A percentile compares a stretch with the other conserved stretches of the same genome.
phyloP scores from a whole-genome alignment of 2,329 filamentous ascomycete species.

The Beauveria australis region DNA sequence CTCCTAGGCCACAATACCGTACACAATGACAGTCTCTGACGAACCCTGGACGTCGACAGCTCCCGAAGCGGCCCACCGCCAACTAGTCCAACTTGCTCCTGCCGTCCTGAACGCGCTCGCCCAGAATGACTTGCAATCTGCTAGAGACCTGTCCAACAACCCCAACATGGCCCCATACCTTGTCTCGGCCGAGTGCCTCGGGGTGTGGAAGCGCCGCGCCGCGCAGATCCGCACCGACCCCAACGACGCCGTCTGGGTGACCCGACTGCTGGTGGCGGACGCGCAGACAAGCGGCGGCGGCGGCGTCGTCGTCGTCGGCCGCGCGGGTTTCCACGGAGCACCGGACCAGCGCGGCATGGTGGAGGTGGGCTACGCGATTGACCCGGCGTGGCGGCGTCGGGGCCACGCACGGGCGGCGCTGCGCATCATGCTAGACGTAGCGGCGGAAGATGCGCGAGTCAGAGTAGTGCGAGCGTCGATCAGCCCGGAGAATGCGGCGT shows the following conservation, averaged over 20 bases:
- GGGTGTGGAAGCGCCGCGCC: conserved; percentile 2
- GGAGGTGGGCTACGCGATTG: conserved; percentile 6
- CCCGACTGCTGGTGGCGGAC: conserved; percentile 5
- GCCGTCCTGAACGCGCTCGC: neutral
- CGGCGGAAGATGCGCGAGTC: neutral
- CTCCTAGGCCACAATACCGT: too few species aligned
- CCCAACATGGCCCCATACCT: neutral
- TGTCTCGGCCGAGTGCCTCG: neutral
- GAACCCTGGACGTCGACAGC: neutral
- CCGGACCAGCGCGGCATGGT: conserved; percentile 8
- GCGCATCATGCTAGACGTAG: neutral
- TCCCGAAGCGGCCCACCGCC: neutral
- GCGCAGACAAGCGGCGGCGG: neutral
- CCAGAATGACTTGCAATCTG: neutral
- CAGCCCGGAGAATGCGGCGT: neutral
- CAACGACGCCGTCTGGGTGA: conserved; percentile 1
- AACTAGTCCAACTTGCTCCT: neutral
- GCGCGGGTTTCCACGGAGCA: conserved; percentile 8
- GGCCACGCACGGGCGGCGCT: conserved; percentile 8
- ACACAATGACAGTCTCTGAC: neutral
- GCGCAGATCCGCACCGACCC: neutral
- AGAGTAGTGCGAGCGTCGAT: conserved; percentile 4
- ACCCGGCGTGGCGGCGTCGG: neutral
- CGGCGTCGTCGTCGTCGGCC: neutral
- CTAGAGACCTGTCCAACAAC: neutral